Conservation (phyloP, 129 eudicot species). For the Centrapalus pauciflorus region DNA sequence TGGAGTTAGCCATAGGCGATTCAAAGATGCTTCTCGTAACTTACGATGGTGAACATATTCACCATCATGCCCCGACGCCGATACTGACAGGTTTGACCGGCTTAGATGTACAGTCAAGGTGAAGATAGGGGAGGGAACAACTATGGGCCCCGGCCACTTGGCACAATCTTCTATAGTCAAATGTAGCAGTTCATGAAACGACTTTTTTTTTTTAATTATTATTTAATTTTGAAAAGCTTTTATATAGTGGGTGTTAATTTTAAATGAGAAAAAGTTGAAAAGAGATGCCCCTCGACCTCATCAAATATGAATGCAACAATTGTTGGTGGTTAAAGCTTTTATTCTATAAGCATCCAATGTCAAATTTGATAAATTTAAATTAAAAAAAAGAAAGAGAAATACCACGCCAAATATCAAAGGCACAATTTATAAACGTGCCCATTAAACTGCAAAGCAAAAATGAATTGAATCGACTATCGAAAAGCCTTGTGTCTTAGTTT, state of each 20-base stretch:
- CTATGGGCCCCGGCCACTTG: neutral
- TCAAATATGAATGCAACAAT: neutral
- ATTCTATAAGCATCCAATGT: slow-evolving; percentile 18
- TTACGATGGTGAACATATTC: slow-evolving; percentile 79
- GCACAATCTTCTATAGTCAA: slow-evolving; percentile 25
- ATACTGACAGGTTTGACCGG: slow-evolving; percentile 31
- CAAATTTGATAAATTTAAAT: neutral
- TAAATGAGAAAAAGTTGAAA: slow-evolving; percentile 14
- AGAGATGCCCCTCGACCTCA: slow-evolving; percentile 9
- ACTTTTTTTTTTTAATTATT: neutral
- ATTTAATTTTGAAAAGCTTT: neutral
- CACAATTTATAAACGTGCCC: no score
- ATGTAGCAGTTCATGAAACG: slow-evolving; percentile 18
- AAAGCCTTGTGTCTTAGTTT: neutral
- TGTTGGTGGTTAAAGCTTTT: neutral
- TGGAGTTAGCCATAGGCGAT: slow-evolving; percentile 57
- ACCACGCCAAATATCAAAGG: no score
- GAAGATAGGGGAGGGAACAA: slow-evolving; percentile 7
- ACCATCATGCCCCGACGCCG: slow-evolving; percentile 36
- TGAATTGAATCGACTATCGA: neutral
- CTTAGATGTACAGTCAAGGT: slow-evolving; percentile 30
- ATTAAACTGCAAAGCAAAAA: no score
- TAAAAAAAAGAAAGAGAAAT: neutral
- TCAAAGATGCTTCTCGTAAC: slow-evolving; percentile 69
- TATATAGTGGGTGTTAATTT: slow-evolving; percentile 20